Conservation (phyloP, 164 flowering plant genomes). For the Echeveria elegans region DNA sequence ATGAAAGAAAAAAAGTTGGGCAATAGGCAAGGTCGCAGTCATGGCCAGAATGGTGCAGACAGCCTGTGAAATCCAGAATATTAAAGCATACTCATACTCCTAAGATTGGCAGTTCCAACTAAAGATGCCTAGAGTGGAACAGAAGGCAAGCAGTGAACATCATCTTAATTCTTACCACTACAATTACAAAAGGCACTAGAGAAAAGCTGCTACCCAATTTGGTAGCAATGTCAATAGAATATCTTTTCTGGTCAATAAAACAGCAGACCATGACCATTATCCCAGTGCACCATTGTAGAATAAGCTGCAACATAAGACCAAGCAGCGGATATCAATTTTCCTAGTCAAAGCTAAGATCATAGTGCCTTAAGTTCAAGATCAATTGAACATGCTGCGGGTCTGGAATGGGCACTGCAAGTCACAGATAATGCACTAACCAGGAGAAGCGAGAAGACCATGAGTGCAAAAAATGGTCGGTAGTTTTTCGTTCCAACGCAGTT, state of each 20-base stretch:
- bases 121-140: neutral
- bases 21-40: conserved; percentile 90
- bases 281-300: conserved; percentile 90
- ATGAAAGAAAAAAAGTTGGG: conserved; percentile 96
- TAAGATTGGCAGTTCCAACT: neutral
- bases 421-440: conserved; percentile 54
- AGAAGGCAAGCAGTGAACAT: conserved; percentile 5
- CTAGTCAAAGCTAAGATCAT: too few species aligned
- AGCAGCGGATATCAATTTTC: conserved; percentile 36
- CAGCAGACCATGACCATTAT: conserved; percentile 81
- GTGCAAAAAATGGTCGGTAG: conserved; percentile 79
- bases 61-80: conserved; percentile 35
- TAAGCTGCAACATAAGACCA: conserved; percentile 89
- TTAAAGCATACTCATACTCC: neutral
- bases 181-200: conserved; percentile 75
- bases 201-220: conserved; percentile 98
- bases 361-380: neutral
- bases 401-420: neutral
- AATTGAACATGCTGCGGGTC: neutral
- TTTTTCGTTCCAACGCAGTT: conserved; percentile 92
- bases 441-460: conserved; percentile 82
- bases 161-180: conserved; percentile 81
- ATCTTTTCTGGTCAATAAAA: conserved; percentile 70
- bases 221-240: conserved; percentile 55
- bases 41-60: conserved; percentile 88